Evolutionary conservation across 2,329 filamentous ascomycete genomes (phyloP), one percentile per base, ranked within the genome.

Genomic region (Alternaria metachromatica): DNA sequence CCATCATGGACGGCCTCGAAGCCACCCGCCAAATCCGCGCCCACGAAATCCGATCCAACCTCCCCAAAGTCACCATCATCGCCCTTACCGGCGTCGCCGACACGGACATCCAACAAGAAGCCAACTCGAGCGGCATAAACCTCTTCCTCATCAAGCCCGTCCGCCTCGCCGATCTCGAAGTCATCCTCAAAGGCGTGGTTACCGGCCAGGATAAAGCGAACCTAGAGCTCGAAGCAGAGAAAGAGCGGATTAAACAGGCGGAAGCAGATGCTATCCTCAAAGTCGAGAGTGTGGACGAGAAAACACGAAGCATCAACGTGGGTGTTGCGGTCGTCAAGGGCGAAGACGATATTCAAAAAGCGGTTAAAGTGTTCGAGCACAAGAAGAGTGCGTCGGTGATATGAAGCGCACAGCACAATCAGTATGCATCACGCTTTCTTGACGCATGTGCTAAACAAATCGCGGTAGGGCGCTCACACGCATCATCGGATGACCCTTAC

Each of bases 101-200:
- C 54, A 79, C 81, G 1, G 82, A 82, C 55, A 84, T 84, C 1
- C 80, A 83, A 54, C 79, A 82, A 41, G 84, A 87, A 63, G 85
- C 86, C 0, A 82, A 85, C 55, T 83, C 81, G 2, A 85, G 82
- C 53, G 86, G 86, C 0, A 80, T 88, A 7, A 85, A 88, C 63
- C 59, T 87, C 8, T 87, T 87, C 57, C 67, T 88, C 18, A 86
- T 86, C 15, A 87, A 87, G 72, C 85, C 85, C 0, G 83, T 87
- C 8, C 72, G 80, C 7, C 77, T 84, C 50, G 78, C 78, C 0
- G 80, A 84, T 59, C 63, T 85, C 30, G 81, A 83, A 63, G 80
- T 79, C 25, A 69, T 83, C 6, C 70, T 80, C 9, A 78, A 74
- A 13, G 77, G 76, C 7, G 76, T 80, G 1, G 69, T 77, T 2